Conservation (phyloP, 345 rosid species). For the Tarenaya hassleriana region DNA sequence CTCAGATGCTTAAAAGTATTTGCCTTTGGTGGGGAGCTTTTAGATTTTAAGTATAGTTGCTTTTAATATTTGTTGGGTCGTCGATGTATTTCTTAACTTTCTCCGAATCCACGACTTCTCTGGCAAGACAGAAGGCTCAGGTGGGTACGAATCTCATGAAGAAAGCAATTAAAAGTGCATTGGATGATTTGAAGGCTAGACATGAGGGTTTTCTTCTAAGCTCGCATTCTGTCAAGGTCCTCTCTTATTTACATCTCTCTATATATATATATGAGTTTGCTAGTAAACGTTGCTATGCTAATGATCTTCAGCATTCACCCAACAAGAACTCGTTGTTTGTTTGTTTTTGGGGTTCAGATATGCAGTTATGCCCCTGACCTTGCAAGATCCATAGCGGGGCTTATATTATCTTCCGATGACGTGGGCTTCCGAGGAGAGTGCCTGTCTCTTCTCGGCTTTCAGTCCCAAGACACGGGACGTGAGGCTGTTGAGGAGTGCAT, state of each 20-base stretch:
- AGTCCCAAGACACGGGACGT: conserved; percentile 29
- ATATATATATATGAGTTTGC: neutral
- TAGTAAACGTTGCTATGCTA: neutral
- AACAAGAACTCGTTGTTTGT: too few relatives aligned
- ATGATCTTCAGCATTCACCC: too few relatives aligned
- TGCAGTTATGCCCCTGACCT: conserved; percentile 82
- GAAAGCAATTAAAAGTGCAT: conserved; percentile 57
- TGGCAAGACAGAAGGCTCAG: conserved; percentile 36
- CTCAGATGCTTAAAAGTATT: neutral
- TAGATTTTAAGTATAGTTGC: too few relatives aligned
- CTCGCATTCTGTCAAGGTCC: conserved; percentile 66
- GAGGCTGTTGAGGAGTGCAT: conserved; percentile 52
- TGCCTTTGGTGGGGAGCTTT: too few relatives aligned
- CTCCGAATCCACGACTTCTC: conserved; percentile 27
- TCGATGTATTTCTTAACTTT: conserved; percentile 37
- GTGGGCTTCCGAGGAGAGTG: conserved; percentile 69
- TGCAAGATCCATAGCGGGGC: conserved; percentile 72
- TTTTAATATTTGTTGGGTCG: neutral
- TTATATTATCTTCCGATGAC: conserved; percentile 64
- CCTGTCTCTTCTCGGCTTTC: conserved; percentile 62
- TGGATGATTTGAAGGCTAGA: conserved; percentile 75
- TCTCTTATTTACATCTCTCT: neutral
- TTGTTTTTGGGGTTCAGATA: too few relatives aligned
- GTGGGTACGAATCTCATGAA: conserved; percentile 44
- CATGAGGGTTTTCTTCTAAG: conserved; percentile 65